These are phyloP conservation scores for Aspergillus candidus DNA, from an alignment of 2,329 filamentous ascomycete genomes.

Conservation along the genomic window DNA sequence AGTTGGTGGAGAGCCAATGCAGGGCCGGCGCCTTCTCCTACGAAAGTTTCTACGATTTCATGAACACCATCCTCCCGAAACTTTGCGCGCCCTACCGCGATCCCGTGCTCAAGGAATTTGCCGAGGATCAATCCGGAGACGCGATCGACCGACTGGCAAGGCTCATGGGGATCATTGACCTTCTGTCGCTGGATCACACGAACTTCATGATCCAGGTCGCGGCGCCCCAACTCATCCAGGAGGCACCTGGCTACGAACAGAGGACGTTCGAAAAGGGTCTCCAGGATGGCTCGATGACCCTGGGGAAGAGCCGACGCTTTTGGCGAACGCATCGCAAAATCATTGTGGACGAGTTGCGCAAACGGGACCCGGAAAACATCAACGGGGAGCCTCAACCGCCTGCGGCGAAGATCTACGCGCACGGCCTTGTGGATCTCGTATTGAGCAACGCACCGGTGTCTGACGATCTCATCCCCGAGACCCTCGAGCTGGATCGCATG, in stretches of 20 bases:
- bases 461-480: slow-evolving; percentile 54
- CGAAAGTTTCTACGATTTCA: slow-evolving; percentile 58
- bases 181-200: slow-evolving; percentile 58
- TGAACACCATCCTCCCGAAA: slow-evolving; percentile 56
- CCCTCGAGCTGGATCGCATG: slow-evolving; percentile 50
- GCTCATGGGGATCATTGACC: slow-evolving; percentile 57
- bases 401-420: slow-evolving; percentile 48
- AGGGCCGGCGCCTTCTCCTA: slow-evolving; percentile 58
- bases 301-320: slow-evolving; percentile 51
- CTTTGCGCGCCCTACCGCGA: slow-evolving; percentile 61
- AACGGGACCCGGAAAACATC: slow-evolving; percentile 36
- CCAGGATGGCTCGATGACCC: slow-evolving; percentile 44
- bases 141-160: slow-evolving; percentile 59
- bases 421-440: slow-evolving; percentile 54
- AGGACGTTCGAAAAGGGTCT: slow-evolving; percentile 53
- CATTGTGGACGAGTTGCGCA: slow-evolving; percentile 47
- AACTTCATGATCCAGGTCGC: slow-evolving; percentile 60
- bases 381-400: slow-evolving; percentile 32
- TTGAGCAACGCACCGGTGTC: slow-evolving; percentile 49
- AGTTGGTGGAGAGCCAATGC: slow-evolving; percentile 53
- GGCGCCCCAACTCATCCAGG: slow-evolving; percentile 55
- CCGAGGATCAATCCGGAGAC: slow-evolving; percentile 46
- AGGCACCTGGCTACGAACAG: slow-evolving; percentile 57
- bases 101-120: slow-evolving; percentile 51
- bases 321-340: slow-evolving; percentile 42